A percentile compares a stretch with the other conserved stretches of the same genome.
Evolutionary conservation across 2,329 filamentous ascomycete genomes (phyloP).

Genomic region (Gliomastix tumulicola): DNA sequence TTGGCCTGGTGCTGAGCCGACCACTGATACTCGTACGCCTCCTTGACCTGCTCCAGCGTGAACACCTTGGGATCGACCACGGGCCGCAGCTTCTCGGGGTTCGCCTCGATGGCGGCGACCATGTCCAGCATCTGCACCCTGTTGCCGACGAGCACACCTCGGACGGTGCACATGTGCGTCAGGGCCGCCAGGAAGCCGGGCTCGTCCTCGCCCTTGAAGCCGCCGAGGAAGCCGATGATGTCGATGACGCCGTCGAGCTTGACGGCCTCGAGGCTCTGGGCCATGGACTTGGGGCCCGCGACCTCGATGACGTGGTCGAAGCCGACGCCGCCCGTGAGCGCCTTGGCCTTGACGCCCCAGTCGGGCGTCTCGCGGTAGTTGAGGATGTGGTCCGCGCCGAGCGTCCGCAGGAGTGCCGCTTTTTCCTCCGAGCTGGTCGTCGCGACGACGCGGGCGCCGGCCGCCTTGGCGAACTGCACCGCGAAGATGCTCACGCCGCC

Average conservation of each 20-base stretch:
- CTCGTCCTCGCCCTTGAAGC: slow-evolving; percentile 12
- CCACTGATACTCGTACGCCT: slow-evolving; percentile 34
- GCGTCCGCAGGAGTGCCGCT: slow-evolving; percentile 30
- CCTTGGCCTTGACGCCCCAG: slow-evolving; percentile 37
- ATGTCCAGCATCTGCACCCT: slow-evolving; percentile 43
- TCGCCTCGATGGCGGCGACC: slow-evolving; percentile 39
- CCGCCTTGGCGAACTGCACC: slow-evolving; percentile 48
- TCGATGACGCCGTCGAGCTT: slow-evolving; percentile 37
- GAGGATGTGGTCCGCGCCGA: slow-evolving; percentile 42
- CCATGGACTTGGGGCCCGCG: slow-evolving; percentile 33
- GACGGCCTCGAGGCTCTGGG: slow-evolving; percentile 36
- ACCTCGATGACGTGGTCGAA: slow-evolving; percentile 43
- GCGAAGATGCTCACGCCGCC: slow-evolving; percentile 63
- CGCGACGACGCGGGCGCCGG: slow-evolving; percentile 39
- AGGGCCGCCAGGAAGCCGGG: slow-evolving; percentile 25
- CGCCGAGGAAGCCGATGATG: slow-evolving; percentile 29
- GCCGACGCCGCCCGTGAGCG: slow-evolving; percentile 33
- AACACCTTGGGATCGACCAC: slow-evolving; percentile 39
- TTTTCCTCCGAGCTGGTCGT: slow-evolving; percentile 40
- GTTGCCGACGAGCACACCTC: slow-evolving; percentile 39
- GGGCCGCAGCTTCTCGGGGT: slow-evolving; percentile 32
- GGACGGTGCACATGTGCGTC: slow-evolving; percentile 26
- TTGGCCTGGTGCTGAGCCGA: slow-evolving; percentile 30
- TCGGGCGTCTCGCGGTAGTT: slow-evolving; percentile 38
- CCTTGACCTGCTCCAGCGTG: slow-evolving; percentile 32